Conservation (phyloP, 495 filamentous ascomycete genomes). For the Xylaria curta region DNA sequence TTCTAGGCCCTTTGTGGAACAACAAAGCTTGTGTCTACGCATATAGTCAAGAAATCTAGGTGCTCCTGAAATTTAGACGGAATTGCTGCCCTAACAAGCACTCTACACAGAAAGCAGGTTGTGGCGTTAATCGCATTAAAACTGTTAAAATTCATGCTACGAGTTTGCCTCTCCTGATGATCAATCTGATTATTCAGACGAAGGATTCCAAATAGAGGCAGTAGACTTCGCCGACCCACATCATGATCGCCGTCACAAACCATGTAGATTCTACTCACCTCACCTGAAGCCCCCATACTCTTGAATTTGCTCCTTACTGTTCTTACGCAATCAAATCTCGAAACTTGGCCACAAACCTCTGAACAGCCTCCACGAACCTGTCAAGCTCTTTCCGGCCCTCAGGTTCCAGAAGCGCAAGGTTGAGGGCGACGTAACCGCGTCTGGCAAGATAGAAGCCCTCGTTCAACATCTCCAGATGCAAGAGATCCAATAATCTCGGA, state of each 20-base stretch:
- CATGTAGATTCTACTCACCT: not conserved
- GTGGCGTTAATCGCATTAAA: not conserved
- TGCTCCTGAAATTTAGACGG: not conserved
- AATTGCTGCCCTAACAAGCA: not conserved
- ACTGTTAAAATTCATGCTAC: not conserved
- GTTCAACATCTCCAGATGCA: slow-evolving; percentile 59
- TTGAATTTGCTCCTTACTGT: not conserved
- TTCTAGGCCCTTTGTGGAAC: not conserved
- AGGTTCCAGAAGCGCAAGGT: slow-evolving; percentile 46
- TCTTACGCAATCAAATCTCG: slow-evolving; percentile 32
- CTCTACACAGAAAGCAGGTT: not conserved
- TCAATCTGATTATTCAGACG: not conserved
- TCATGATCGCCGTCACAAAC: not conserved
- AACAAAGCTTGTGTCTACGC: not conserved
- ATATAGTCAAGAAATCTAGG: not conserved
- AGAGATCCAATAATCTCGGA: slow-evolving; percentile 48
- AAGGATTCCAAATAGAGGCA: not conserved
- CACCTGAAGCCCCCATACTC: not conserved
- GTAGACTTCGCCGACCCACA: not conserved
- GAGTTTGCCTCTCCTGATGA: not conserved
- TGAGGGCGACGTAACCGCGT: slow-evolving; percentile 51
- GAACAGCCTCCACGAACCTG: slow-evolving; percentile 45
- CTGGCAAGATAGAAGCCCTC: slow-evolving; percentile 55
- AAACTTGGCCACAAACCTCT: slow-evolving; percentile 34
- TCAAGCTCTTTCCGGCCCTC: slow-evolving; percentile 52